A percentile compares a stretch with the other conserved stretches of the same genome.
phyloP scores from a whole-genome alignment of 1,284 basidiomycete genomes.

The Leucoagaricus sp. region DNA sequence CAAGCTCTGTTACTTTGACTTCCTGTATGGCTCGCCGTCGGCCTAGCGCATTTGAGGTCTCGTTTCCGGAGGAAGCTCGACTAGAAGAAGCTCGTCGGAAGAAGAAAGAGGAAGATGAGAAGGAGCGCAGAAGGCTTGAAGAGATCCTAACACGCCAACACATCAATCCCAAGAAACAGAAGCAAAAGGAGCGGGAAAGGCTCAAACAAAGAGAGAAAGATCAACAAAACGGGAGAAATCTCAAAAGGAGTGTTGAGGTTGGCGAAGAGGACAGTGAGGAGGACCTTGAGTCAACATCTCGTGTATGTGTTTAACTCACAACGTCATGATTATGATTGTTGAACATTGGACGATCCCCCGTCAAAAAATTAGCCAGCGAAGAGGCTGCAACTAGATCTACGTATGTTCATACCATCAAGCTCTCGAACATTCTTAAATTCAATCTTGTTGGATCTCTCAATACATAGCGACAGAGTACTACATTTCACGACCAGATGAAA shows the following conservation, averaged over 20 bases:
- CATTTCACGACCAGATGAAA: conserved; percentile 14
- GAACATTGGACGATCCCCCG: neutral
- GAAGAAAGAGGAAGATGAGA: conserved; percentile 20
- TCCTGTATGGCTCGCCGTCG: neutral
- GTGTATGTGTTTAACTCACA: no score
- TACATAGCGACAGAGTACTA: conserved; percentile 18
- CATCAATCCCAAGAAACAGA: conserved; percentile 10
- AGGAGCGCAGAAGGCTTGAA: conserved; percentile 6
- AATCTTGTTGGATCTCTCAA: neutral
- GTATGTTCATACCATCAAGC: conserved; percentile 3
- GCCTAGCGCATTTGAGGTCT: conserved; percentile 36
- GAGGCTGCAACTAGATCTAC: conserved; percentile 11
- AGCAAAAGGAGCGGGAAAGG: conserved; percentile 6
- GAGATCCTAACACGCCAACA: neutral
- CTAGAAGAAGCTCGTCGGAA: conserved; percentile 18
- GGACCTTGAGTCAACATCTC: neutral
- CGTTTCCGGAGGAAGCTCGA: conserved; percentile 32
- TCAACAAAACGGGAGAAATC: neutral
- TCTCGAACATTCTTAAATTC: neutral
- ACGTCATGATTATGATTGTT: no score
- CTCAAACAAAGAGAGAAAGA: conserved; percentile 1
- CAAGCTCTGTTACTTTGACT: no score
- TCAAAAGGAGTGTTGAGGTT: neutral
- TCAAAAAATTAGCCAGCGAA: conserved; percentile 2
- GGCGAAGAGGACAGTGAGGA: neutral